These are phyloP conservation scores for Dionaea muscipula DNA, from an alignment of 179 eudicot species.

Conservation along the genomic window DNA sequence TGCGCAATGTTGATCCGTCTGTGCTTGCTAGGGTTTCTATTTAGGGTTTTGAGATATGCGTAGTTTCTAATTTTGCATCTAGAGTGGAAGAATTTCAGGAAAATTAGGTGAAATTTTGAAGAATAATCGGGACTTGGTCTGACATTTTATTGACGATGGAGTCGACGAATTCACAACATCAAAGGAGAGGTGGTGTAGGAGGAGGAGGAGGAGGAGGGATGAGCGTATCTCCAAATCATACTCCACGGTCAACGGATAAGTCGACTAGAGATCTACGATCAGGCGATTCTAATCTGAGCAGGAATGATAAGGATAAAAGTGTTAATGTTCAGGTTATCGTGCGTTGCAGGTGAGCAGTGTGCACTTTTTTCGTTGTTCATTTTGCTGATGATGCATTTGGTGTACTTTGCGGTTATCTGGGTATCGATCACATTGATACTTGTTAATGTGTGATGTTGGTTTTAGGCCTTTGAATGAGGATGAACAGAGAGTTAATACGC, in stretches of 20 bases:
- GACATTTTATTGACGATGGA: background rate
- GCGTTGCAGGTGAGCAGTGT: slow-evolving; percentile 67
- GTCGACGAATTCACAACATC: background rate
- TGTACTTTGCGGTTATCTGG: background rate
- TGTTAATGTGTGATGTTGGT: slow-evolving; percentile 1
- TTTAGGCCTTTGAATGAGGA: slow-evolving; percentile 80
- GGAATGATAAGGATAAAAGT: slow-evolving; percentile 57
- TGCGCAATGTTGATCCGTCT: background rate
- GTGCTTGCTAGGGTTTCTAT: background rate
- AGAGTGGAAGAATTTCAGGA: background rate
- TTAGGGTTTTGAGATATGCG: background rate
- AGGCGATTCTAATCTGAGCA: slow-evolving; percentile 35
- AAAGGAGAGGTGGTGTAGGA: slow-evolving; percentile 8
- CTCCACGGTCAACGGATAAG: slow-evolving; percentile 77
- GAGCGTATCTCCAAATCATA: slow-evolving; percentile 52
- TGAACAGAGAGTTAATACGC: slow-evolving; percentile 58
- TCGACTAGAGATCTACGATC: slow-evolving; percentile 53
- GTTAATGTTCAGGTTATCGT: slow-evolving; percentile 85
- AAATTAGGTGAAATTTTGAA: background rate
- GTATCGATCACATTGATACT: background rate
- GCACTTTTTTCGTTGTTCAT: background rate
- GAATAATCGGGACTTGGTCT: background rate
- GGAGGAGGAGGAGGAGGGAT: slow-evolving; percentile 24
- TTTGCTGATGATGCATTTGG: background rate
- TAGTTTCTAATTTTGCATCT: background rate